phyloP scores from a whole-genome alignment of 2,329 filamentous ascomycete genomes.

The Xylariales sp. region DNA sequence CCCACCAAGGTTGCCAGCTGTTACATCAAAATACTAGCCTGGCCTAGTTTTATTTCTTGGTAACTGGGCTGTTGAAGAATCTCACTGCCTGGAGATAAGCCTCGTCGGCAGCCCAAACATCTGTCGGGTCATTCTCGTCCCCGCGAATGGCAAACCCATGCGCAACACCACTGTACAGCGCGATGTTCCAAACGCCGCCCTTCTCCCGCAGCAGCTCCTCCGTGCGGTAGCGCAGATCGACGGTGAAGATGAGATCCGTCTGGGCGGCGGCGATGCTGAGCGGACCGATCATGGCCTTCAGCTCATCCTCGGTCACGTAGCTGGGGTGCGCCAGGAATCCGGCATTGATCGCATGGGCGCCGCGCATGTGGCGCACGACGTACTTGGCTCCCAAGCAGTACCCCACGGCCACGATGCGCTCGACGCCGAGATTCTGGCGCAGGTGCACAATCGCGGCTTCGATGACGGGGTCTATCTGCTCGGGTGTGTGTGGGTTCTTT shows the following conservation, averaged over 20 bases:
- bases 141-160: conserved; percentile 72
- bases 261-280: background rate
- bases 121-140: conserved; percentile 49
- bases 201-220: conserved; percentile 53
- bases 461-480: background rate
- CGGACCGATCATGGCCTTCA: background rate
- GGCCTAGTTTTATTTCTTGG: too few relatives aligned
- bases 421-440: background rate
- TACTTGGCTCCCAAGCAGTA: conserved; percentile 5
- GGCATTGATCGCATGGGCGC: background rate
- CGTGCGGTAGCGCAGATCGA: conserved; percentile 55
- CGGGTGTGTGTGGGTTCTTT: conserved; percentile 1
- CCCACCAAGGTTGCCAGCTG: too few relatives aligned
- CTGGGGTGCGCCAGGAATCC: conserved; percentile 1
- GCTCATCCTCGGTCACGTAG: conserved; percentile 1
- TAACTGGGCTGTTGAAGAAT: too few relatives aligned
- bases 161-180: conserved; percentile 60
- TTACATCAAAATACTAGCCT: too few relatives aligned
- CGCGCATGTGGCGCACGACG: background rate
- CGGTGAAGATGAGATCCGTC: conserved; percentile 54
- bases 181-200: conserved; percentile 65
- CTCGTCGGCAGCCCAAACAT: conserved; percentile 41
- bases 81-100: conserved; percentile 9
- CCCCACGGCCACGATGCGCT: background rate
- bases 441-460: background rate